A percentile compares a stretch with the other conserved stretches of the same genome.
phyloP scores from a whole-genome alignment of 768 basidiomycete genomes.

The Leccinellum albellum region DNA sequence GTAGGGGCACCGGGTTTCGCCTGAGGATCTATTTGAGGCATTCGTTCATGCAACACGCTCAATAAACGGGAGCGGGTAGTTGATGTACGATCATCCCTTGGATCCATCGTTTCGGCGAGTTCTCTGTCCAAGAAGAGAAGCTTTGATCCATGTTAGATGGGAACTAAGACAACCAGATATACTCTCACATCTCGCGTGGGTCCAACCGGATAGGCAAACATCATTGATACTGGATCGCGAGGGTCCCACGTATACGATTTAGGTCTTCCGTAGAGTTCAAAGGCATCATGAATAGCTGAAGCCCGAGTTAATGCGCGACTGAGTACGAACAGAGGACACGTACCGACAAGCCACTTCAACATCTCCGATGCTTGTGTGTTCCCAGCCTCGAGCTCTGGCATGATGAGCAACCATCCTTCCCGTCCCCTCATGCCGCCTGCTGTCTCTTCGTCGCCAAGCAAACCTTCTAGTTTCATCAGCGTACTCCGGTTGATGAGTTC shows the following conservation, averaged over 20 bases:
- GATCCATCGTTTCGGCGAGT: conserved; percentile 71
- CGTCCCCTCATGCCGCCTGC: conserved; percentile 61
- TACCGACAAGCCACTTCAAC: conserved; percentile 88
- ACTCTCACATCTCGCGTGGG: conserved; percentile 72
- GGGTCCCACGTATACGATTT: conserved; percentile 87
- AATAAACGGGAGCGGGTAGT: conserved; percentile 59
- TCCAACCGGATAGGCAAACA: conserved; percentile 94
- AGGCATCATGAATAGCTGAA: conserved; percentile 79
- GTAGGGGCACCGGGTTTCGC: conserved; percentile 8
- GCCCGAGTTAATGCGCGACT: conserved; percentile 9
- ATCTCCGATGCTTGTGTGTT: conserved; percentile 72
- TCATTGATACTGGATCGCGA: conserved; percentile 72
- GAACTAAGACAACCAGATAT: background rate
- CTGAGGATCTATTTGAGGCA: conserved; percentile 41
- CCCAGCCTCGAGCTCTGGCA: conserved; percentile 78
- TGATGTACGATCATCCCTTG: conserved; percentile 74
- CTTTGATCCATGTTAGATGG: conserved; percentile 37
- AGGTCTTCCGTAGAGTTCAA: conserved; percentile 86
- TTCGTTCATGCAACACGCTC: conserved; percentile 58
- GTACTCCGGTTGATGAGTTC: conserved; percentile 86
- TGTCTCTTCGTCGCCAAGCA: conserved; percentile 73
- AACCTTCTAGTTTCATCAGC: conserved; percentile 88
- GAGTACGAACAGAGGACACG: conserved; percentile 24
- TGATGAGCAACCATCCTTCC: conserved; percentile 85
- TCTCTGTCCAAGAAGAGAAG: conserved; percentile 87